Percentiles rank a stretch among this genome's conserved stretches.
phyloP scores from a whole-genome alignment of 441 rosid genomes.

The Populus tomentosa region DNA sequence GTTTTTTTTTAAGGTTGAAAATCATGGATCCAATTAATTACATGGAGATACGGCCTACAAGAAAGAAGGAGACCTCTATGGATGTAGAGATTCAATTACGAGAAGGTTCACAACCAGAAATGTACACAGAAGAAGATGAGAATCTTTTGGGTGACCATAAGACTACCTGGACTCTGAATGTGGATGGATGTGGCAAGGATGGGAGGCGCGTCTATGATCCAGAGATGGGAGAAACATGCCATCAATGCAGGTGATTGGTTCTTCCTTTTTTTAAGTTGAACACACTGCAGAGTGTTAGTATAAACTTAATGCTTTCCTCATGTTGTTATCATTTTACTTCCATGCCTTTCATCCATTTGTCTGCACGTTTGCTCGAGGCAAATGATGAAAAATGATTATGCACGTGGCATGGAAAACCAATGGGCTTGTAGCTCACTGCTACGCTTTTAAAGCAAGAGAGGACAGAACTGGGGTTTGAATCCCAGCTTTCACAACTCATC shows the following conservation, averaged over 20 bases:
- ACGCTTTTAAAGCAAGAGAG: not conserved
- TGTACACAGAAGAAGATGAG: constrained; percentile 60
- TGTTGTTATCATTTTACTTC: not conserved
- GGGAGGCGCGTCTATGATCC: constrained; percentile 72
- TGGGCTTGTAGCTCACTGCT: not conserved
- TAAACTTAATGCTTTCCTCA: not conserved
- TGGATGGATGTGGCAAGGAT: constrained; percentile 58
- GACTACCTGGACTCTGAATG: constrained; percentile 51
- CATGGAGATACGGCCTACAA: constrained; percentile 22
- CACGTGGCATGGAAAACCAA: not conserved
- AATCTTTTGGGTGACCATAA: constrained; percentile 65
- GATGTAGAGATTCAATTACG: constrained; percentile 23
- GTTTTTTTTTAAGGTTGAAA: constrained; percentile 46
- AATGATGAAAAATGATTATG: not conserved
- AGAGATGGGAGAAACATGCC: constrained; percentile 71
- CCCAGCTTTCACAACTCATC: not conserved
- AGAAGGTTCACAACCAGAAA: constrained; percentile 51
- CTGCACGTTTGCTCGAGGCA: not conserved
- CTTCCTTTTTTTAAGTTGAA: not conserved
- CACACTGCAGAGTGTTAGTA: not conserved
- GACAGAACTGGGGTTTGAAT: not conserved
- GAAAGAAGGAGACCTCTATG: constrained; percentile 22
- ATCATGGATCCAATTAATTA: constrained; percentile 49
- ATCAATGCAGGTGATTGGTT: constrained; percentile 69
- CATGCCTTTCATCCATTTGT: not conserved